Evolutionary conservation across 2,329 filamentous ascomycete species (phyloP).

Genomic region (Fusarium sp.): DNA sequence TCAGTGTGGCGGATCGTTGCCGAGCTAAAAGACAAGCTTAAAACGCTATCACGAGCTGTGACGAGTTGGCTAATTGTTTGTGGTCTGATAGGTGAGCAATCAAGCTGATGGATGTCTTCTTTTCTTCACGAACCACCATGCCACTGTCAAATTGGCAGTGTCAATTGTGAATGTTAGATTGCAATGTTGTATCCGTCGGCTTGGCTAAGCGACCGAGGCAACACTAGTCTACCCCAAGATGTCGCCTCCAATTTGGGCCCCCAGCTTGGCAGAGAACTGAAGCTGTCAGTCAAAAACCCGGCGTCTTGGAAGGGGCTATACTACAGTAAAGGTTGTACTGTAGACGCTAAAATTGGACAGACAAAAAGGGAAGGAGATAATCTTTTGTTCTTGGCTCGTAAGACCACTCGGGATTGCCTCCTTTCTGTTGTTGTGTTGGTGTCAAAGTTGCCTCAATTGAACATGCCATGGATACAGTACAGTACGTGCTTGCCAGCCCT

Average conservation of each 20-base stretch:
- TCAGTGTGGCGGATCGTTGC: neutral
- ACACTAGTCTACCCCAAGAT: slow-evolving; percentile 13
- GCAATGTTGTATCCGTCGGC: neutral
- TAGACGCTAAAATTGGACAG: neutral
- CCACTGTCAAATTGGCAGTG: too few species aligned
- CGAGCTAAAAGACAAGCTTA: slow-evolving; percentile 36
- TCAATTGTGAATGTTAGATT: neutral
- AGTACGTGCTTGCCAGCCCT: too few species aligned
- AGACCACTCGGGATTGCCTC: neutral
- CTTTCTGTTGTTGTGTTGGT: neutral
- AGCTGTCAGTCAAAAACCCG: slow-evolving; percentile 35
- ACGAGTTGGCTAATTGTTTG: neutral
- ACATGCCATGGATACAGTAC: neutral
- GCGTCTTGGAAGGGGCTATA: slow-evolving; percentile 7
- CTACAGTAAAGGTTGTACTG: neutral
- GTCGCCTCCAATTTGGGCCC: slow-evolving; percentile 3
- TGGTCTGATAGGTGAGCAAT: neutral
- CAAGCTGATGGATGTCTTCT: too few species aligned
- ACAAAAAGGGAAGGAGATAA: slow-evolving; percentile 34
- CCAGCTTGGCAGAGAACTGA: neutral
- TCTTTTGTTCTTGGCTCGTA: neutral
- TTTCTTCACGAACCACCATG: too few species aligned
- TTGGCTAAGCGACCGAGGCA: neutral
- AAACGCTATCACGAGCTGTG: slow-evolving; percentile 26
- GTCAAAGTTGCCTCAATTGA: neutral